Evolutionary conservation across 768 basidiomycete genomes (phyloP).

Genomic region (Termitomyces sp.): DNA sequence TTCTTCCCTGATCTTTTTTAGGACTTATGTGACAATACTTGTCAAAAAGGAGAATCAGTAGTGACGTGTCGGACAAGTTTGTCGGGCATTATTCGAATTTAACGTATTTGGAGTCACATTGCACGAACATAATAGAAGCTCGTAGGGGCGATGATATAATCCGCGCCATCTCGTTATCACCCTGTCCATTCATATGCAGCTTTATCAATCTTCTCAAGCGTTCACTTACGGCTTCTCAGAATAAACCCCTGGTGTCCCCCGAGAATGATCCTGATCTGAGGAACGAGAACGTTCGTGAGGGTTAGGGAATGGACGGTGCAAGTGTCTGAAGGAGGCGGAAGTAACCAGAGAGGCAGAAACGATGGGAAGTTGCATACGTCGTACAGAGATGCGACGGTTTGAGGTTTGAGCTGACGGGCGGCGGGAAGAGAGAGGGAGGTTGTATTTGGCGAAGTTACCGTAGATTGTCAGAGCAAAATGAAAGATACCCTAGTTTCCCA

Average conservation of each 20-base stretch:
- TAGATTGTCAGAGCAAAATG: conserved; percentile 55
- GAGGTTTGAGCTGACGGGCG: conserved; percentile 51
- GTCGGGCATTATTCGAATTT: not conserved
- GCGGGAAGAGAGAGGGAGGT: conserved; percentile 42
- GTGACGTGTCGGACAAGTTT: not conserved
- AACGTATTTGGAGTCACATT: not conserved
- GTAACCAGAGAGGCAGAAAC: conserved; percentile 52
- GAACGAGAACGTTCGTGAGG: conserved; percentile 39
- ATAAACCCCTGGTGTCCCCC: too few relatives aligned
- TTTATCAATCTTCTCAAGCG: too few relatives aligned
- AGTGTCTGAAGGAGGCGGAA: conserved; percentile 48
- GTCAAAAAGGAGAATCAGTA: not conserved
- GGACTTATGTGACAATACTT: too few relatives aligned
- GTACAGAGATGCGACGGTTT: too few relatives aligned
- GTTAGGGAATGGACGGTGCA: conserved; percentile 29
- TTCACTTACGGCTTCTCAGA: too few relatives aligned
- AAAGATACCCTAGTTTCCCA: conserved; percentile 48
- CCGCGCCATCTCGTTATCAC: too few relatives aligned
- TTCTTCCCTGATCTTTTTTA: too few relatives aligned
- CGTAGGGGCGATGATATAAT: not conserved
- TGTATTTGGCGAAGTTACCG: conserved; percentile 57
- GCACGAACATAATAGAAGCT: not conserved
- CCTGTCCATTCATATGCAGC: too few relatives aligned
- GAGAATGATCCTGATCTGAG: conserved; percentile 1
- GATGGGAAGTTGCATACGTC: too few relatives aligned